phyloP scores from a whole-genome alignment of 441 rosid genomes.

The Lepidium campestre region DNA sequence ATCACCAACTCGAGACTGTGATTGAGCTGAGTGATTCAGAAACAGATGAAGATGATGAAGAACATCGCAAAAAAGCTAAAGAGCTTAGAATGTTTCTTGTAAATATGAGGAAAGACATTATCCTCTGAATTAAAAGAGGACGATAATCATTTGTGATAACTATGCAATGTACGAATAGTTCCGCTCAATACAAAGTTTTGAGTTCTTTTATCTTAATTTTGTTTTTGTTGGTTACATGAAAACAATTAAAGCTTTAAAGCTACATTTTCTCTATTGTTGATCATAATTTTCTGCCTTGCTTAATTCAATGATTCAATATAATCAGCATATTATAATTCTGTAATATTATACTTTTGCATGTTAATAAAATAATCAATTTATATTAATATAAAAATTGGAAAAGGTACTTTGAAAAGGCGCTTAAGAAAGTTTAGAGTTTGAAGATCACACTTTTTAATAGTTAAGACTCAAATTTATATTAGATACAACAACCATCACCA shows the following conservation, averaged over 20 bases:
- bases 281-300: neutral
- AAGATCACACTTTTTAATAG: no score
- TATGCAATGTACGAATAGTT: neutral
- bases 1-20: slow-evolving; percentile 27
- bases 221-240: neutral
- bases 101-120: slow-evolving; percentile 39
- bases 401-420: no score
- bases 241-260: neutral
- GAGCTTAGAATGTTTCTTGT: slow-evolving; percentile 60
- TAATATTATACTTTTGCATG: neutral
- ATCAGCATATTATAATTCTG: neutral
- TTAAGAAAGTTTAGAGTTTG: no score
- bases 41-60: slow-evolving; percentile 45
- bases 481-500: no score
- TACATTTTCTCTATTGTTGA: neutral
- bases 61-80: slow-evolving; percentile 58
- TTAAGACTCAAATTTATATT: no score
- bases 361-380: neutral
- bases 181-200: neutral
- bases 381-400: neutral
- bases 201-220: neutral
- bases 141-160: neutral
- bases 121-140: slow-evolving; percentile 19
- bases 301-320: neutral
- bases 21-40: slow-evolving; percentile 77